Base-by-base conservation (phyloP, 2,329 filamentous ascomycete species). In the Trichophaea hybrida region DNA sequence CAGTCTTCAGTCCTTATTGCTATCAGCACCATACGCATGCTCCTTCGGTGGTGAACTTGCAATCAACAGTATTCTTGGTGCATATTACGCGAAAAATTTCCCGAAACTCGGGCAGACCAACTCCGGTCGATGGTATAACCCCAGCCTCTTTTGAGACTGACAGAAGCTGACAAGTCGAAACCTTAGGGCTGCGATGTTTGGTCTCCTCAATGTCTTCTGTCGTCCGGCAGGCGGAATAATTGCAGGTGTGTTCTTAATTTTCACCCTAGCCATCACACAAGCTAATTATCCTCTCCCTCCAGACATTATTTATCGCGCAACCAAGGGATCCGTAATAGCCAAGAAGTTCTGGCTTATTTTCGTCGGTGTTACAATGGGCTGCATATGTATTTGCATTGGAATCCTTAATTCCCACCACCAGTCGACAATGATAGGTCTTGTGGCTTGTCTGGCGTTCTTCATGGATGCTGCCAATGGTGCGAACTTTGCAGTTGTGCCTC, bases 401-500 rank as follows among this genome's bases (percentile, higher is more conserved):
- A 68, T 80, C n/a, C 70, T 77, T 0, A 74, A 93, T 70, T 78
- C 86, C 0, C 78, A 82, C 32, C 69, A 77, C 31, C 71, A 83
- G 52, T 73, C 77, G 5, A 81, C 80, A 2, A 83, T 94, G 77
- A 82, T 93, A 59, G 87, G 86, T 1, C 80, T 95, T 5, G 75
- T 94, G 6, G 83, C 84, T 34, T 78, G 87, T 7, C 78, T 89
- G 74, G 87, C 86, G 0, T 78, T 94, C 70, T 94, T 94, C 74
- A 73, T 89, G 48, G 88, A 94, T 71, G 87, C 85, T 1, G 83
- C 83, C 46, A 95, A 95, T 70, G 90, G 90, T 0, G 83, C 87
- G 44, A 93, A 87, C 73, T 95, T 93, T 72, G 81, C 87, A 0
- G 78, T 95, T 5, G 84, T 95, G 31, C 88, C 89, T 2, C 90